A percentile compares a stretch with the other conserved stretches of the same genome.
Evolutionary conservation across 176 grass and related monocot genomes (phyloP).

Genomic region (barley (Hordeum vulgare)): MorexV3_pseudomolecules_assembly NC_058521.1:444869584-444870083

Average conservation of each 20-base stretch:
- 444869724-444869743: slow-evolving; percentile 68
- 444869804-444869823: neutral
- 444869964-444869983: too few relatives aligned
- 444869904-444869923: too few relatives aligned
- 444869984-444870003: too few relatives aligned
- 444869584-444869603: slow-evolving; percentile 96
- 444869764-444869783: slow-evolving; percentile 61
- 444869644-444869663: slow-evolving; percentile 99
- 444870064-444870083: neutral
- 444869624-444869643: slow-evolving; percentile 93
- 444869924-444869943: too few relatives aligned
- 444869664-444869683: slow-evolving; percentile 90
- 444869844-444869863: neutral
- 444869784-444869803: neutral
- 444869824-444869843: neutral
- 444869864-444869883: neutral
- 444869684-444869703: slow-evolving; percentile 93
- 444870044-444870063: neutral
- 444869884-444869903: neutral
- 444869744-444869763: slow-evolving; percentile 66
- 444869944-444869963: too few relatives aligned
- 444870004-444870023: too few relatives aligned
- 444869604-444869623: slow-evolving; percentile 83
- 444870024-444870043: too few relatives aligned
- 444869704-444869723: slow-evolving; percentile 91